Conservation (phyloP, 192 early-diverging fungal species). For the Cladochytrium replicatum region DNA sequence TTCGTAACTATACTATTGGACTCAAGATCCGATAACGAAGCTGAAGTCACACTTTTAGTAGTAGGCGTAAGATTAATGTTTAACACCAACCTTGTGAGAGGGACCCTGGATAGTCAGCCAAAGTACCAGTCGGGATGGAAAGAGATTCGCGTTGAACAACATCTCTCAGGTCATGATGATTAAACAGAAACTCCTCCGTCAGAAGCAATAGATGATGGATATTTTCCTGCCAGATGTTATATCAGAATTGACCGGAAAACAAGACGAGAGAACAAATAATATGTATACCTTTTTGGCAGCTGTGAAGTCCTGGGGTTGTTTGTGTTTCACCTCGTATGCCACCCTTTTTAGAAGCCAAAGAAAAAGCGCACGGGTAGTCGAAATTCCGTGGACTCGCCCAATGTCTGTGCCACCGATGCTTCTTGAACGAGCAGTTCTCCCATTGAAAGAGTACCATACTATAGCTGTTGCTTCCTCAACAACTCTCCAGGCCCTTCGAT, state of each 20-base stretch:
- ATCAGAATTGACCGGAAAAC: slow-evolving; percentile 1
- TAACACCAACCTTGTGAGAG: no score
- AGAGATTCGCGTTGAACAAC: slow-evolving; percentile 18
- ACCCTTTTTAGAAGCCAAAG: slow-evolving; percentile 9
- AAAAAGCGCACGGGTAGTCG: slow-evolving; percentile 12
- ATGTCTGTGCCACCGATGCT: no score
- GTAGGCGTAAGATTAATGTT: no score
- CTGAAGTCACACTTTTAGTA: no score
- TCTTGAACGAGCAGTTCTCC: no score
- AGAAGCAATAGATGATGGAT: slow-evolving; percentile 20
- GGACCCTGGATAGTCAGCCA: no score
- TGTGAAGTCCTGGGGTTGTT: slow-evolving; percentile 14
- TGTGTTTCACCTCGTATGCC: slow-evolving; percentile 10
- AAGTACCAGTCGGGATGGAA: no score
- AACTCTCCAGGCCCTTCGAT: slow-evolving; percentile 24
- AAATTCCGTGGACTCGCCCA: no score
- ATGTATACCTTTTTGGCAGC: slow-evolving; percentile 13
- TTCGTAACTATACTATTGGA: slow-evolving; percentile 1
- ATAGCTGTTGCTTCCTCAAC: slow-evolving; percentile 25
- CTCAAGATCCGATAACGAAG: no score
- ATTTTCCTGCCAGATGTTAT: slow-evolving; percentile 21
- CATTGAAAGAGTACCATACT: slow-evolving; percentile 11
- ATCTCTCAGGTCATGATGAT: slow-evolving; percentile 26
- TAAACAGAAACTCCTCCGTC: slow-evolving; percentile 33
- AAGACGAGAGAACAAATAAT: background rate